Conservation (phyloP, 192 early-diverging fungal genomes). For the Physocladia obscura region DNA sequence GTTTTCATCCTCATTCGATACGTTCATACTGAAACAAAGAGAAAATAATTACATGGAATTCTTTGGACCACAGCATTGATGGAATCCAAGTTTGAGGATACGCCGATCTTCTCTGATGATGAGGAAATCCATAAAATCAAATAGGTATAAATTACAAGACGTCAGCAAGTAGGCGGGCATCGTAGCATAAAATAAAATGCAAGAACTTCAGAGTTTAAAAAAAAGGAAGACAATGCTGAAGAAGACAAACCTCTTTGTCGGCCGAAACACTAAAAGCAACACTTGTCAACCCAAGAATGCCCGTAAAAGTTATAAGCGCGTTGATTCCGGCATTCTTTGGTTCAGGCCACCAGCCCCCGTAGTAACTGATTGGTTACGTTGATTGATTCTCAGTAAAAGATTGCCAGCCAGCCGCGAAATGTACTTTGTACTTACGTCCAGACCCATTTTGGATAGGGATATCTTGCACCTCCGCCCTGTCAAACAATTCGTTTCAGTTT, state of each 20-base stretch:
- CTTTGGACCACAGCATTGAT: slow-evolving; percentile 56
- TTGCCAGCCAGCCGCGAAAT: background rate
- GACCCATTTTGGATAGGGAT: slow-evolving; percentile 46
- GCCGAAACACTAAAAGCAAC: slow-evolving; percentile 36
- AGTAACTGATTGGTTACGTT: slow-evolving; percentile 10
- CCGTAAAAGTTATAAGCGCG: slow-evolving; percentile 36
- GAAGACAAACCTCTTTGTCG: slow-evolving; percentile 35
- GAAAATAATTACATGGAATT: slow-evolving; percentile 49
- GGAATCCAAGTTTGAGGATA: slow-evolving; percentile 59
- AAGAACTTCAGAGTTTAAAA: background rate
- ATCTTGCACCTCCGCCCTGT: slow-evolving; percentile 46
- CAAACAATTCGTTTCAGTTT: too few species aligned
- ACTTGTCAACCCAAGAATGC: slow-evolving; percentile 31
- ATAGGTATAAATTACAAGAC: background rate
- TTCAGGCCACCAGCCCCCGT: slow-evolving; percentile 48
- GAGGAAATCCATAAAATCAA: background rate
- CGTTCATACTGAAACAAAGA: background rate
- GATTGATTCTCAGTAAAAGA: too few species aligned
- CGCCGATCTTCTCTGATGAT: slow-evolving; percentile 35
- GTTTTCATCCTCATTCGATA: background rate
- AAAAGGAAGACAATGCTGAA: background rate
- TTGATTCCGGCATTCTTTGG: slow-evolving; percentile 42
- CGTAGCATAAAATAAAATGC: background rate
- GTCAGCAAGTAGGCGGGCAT: background rate
- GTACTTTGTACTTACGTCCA: slow-evolving; percentile 34